Evolutionary conservation across 768 basidiomycete species (phyloP), one percentile per base, ranked within the genome.

Genomic region (Boletus rubescentipes): DNA sequence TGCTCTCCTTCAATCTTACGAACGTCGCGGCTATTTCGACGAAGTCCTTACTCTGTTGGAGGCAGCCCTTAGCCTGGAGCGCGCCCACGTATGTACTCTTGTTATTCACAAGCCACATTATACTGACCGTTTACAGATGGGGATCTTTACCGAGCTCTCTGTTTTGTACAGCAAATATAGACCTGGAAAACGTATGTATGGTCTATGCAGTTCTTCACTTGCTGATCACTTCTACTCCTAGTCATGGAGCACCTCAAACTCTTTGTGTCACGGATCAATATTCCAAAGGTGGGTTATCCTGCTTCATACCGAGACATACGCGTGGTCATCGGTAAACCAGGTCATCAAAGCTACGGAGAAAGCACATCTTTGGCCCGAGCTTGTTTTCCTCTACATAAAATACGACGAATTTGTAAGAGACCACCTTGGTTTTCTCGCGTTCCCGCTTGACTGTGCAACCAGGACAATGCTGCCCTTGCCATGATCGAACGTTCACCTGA

Each of bases 401-500:
- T 99, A 99, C 64, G 97, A 97, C 67, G 91, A 95, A 79, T 93
- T 86, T 67, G 87, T 88, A 59, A 59, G 86, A 31, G 11, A 11
- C 45, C 16, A n/a, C 30, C 37, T 54, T 40, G 0, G 20, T 7
- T 32, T 29, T 31, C 14, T 44, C 12, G 35, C 5, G 38, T 46
- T 30, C 21, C 31, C 32, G 47, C 58, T 40, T 15, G 49, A 54
- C 34, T n/a, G 31, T 11, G 26, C 29, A 39, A 61, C 51, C 37
- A 93, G 85, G 97, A 98, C 70, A 98, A 99, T 66, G 96, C 97
- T 31, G 92, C 96, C 35, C 78, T 98, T 61, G 93, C 94, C 5
- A 99, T 98, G 95, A 98, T 98, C 70, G 97, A 99, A 71, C 88
- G 95, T 18, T 91, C 97, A 2, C 83, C 92, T n/a, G 93, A 97